Conservation (phyloP, 2,329 filamentous ascomycete species). For the Fusarium brevicatenulatum region DNA sequence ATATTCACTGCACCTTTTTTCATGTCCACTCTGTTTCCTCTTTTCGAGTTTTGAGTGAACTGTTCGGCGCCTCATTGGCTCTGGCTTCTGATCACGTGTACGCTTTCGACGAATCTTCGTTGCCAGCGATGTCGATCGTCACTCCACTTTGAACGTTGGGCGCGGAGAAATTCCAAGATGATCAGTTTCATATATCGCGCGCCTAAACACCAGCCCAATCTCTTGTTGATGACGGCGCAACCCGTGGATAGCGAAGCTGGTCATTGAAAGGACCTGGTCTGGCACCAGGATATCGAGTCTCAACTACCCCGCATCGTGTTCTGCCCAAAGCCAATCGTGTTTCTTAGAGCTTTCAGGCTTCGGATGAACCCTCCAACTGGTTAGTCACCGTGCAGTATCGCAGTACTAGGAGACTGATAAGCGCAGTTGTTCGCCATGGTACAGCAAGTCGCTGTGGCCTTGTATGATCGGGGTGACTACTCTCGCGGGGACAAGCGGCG, state of each 20-base stretch:
- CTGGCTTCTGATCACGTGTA: background rate
- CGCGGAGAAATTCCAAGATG: background rate
- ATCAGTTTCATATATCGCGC: background rate
- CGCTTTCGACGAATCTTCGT: background rate
- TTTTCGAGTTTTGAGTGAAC: background rate
- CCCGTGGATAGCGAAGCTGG: background rate
- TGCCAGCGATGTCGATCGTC: background rate
- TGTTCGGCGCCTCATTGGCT: background rate
- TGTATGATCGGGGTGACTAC: conserved; percentile 44
- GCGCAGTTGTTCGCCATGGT: conserved; percentile 15
- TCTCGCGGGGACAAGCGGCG: conserved; percentile 40
- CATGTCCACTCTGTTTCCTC: background rate
- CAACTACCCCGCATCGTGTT: background rate
- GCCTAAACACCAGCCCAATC: background rate
- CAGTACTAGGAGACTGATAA: background rate
- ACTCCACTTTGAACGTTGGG: background rate
- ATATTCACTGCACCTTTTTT: background rate
- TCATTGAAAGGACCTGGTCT: background rate
- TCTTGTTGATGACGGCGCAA: background rate
- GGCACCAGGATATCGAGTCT: background rate
- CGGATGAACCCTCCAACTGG: background rate
- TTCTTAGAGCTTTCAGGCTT: background rate
- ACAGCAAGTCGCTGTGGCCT: conserved; percentile 38
- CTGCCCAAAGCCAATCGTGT: too few species aligned
- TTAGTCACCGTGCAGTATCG: background rate